Evolutionary conservation across 1,284 basidiomycete genomes (phyloP).

Genomic region (Acaromyces ingoldii): DNA sequence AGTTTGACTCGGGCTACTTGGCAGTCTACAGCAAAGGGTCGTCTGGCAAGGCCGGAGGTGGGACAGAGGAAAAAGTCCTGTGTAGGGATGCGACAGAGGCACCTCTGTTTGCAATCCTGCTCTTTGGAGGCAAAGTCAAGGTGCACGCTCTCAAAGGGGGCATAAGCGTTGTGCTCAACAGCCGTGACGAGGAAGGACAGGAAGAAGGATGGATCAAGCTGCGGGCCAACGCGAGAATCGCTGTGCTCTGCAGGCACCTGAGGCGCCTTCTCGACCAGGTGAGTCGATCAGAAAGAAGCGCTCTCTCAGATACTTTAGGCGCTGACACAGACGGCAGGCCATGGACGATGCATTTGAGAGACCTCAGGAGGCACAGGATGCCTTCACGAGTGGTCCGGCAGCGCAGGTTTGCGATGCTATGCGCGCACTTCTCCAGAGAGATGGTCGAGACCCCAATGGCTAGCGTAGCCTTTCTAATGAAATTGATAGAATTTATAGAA

Average conservation of each 20-base stretch:
- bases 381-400: no score
- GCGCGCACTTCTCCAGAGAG: no score
- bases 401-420: no score
- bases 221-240: constrained; percentile 79
- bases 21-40: constrained; percentile 76
- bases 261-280: constrained; percentile 54
- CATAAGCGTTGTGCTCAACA: constrained; percentile 55
- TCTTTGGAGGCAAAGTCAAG: constrained; percentile 75
- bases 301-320: no score
- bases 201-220: constrained; percentile 61
- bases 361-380: no score
- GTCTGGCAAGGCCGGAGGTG: constrained; percentile 53
- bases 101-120: constrained; percentile 74
- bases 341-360: no score
- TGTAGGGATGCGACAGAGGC: constrained; percentile 82
- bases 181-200: constrained; percentile 8
- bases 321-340: no score
- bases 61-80: constrained; percentile 65
- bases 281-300: no score
- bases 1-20: constrained; percentile 73
- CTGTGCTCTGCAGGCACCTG: constrained; percentile 82
- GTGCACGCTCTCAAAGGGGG: constrained; percentile 69
- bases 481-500: no score
- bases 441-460: no score
- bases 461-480: no score